phyloP scores from a whole-genome alignment of 257 asterid genomes.

The Linderniella brevidens region DNA sequence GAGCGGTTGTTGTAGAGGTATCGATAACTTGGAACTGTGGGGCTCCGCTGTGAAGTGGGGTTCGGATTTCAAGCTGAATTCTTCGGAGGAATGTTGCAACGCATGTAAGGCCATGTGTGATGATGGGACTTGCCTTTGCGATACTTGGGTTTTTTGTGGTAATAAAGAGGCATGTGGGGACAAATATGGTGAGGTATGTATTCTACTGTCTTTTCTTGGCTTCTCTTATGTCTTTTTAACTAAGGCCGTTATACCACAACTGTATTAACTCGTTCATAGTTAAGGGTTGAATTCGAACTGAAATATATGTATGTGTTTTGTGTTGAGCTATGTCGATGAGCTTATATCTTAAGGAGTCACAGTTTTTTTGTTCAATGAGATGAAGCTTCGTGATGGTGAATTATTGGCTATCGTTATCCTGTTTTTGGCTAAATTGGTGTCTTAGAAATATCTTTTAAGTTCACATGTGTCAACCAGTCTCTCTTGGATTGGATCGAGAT shows the following conservation, averaged over 20 bases:
- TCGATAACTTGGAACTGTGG: slow-evolving; percentile 71
- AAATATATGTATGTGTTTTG: too few relatives aligned
- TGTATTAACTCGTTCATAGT: too few relatives aligned
- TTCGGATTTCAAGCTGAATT: slow-evolving; percentile 65
- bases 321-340: too few relatives aligned
- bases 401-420: too few relatives aligned
- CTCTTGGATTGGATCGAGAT: not conserved
- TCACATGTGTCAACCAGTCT: too few relatives aligned
- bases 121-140: slow-evolving; percentile 84
- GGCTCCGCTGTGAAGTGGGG: slow-evolving; percentile 96
- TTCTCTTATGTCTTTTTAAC: not conserved
- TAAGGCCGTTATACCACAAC: too few relatives aligned
- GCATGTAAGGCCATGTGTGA: slow-evolving; percentile 77
- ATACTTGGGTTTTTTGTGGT: slow-evolving; percentile 94
- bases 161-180: slow-evolving; percentile 59
- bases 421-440: too few relatives aligned
- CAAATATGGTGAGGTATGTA: slow-evolving; percentile 71
- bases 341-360: too few relatives aligned
- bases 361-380: too few relatives aligned
- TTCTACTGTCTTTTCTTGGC: not conserved
- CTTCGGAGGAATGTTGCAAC: slow-evolving; percentile 51
- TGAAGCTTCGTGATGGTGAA: too few relatives aligned
- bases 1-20: slow-evolving; percentile 65
- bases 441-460: too few relatives aligned
- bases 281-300: too few relatives aligned